phyloP scores from a whole-genome alignment of 2,329 filamentous ascomycete species.

The Microsporum audouinii region DNA sequence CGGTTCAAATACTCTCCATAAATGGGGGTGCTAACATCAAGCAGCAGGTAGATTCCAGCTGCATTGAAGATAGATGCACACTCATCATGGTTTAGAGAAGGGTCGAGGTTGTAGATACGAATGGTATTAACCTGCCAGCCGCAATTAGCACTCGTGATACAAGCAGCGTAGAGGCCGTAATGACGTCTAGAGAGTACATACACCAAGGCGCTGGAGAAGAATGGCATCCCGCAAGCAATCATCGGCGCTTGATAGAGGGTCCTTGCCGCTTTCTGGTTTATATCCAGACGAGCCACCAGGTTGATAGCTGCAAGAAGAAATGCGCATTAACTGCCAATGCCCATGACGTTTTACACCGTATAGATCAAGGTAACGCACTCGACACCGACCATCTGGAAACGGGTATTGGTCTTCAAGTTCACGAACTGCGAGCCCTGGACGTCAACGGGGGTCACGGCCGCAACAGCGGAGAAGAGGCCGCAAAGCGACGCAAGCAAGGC shows the following conservation, averaged over 20 bases:
- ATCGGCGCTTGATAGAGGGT: conserved; percentile 48
- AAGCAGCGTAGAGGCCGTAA: not conserved
- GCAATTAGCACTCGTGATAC: not conserved
- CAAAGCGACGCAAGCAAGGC: conserved; percentile 29
- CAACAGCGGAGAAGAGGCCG: conserved; percentile 35
- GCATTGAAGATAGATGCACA: conserved; percentile 55
- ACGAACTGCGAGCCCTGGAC: conserved; percentile 52
- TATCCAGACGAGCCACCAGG: conserved; percentile 51
- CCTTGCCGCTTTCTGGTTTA: conserved; percentile 37
- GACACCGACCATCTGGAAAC: conserved; percentile 52
- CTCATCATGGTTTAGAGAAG: conserved; percentile 47
- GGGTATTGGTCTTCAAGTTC: conserved; percentile 45
- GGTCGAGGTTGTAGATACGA: conserved; percentile 53
- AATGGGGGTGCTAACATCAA: conserved; percentile 54
- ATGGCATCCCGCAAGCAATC: conserved; percentile 52
- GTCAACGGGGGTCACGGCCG: conserved; percentile 46
- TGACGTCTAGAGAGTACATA: conserved; percentile 22
- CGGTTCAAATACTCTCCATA: conserved; percentile 47
- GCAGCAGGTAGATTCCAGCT: conserved; percentile 54
- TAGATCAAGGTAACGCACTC: conserved; percentile 34
- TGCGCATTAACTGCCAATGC: not conserved
- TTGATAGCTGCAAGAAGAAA: conserved; percentile 40
- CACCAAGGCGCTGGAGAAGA: conserved; percentile 51
- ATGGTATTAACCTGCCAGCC: conserved; percentile 46
- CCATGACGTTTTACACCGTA: not conserved